Evolutionary conservation across 306 rosid genomes (phyloP).

Genomic region (Gillenia trifoliata): DNA sequence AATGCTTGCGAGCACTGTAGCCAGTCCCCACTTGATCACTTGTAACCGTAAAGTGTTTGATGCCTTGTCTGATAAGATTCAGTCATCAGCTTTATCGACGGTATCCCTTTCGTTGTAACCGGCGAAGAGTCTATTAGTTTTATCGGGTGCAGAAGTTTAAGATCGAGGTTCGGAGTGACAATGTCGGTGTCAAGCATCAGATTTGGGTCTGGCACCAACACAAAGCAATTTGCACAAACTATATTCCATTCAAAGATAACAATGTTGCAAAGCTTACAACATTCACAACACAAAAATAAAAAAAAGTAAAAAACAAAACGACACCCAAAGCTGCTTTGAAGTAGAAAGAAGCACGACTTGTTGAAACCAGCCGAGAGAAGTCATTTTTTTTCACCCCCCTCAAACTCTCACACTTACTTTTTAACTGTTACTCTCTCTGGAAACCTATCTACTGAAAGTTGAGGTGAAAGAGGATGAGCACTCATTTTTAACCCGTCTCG

Average conservation of each 20-base stretch:
- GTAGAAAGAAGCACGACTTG: constrained; percentile 34
- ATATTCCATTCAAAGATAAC: constrained; percentile 23
- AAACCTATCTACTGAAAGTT: constrained; percentile 50
- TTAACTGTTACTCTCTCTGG: constrained; percentile 34
- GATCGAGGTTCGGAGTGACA: neutral
- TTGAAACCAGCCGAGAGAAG: constrained; percentile 39
- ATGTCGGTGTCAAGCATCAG: neutral
- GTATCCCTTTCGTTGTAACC: too few species aligned
- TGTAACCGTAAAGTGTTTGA: too few species aligned
- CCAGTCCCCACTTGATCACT: too few species aligned
- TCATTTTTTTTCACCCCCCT: constrained; percentile 34
- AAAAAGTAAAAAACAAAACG: constrained; percentile 8
- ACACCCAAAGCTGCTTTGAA: constrained; percentile 37
- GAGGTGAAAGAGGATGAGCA: constrained; percentile 99
- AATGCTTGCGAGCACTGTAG: too few species aligned
- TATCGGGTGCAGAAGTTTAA: too few species aligned
- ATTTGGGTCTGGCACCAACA: neutral
- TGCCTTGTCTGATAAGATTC: too few species aligned
- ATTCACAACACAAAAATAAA: constrained; percentile 37
- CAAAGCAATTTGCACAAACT: constrained; percentile 35
- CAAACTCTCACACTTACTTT: neutral
- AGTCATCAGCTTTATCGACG: too few species aligned
- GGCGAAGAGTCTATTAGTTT: too few species aligned
- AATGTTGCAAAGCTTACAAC: constrained; percentile 71
- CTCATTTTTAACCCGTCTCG: constrained; percentile 68